phyloP scores from a whole-genome alignment of 75 land plant genomes.

The Chamaecyparis obtusa region DNA sequence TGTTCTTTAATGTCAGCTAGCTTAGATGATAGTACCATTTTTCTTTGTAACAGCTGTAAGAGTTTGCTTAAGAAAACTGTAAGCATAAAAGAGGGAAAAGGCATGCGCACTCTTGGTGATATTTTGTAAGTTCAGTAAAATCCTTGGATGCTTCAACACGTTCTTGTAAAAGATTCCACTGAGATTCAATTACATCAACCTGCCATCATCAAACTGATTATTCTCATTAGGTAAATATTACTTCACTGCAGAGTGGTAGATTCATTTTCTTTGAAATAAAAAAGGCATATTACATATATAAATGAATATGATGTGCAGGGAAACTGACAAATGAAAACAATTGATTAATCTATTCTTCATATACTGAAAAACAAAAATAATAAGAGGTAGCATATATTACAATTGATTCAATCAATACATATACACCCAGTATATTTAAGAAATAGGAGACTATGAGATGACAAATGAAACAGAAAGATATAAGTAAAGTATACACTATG shows the following conservation, averaged over 20 bases:
- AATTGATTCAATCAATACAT: no score
- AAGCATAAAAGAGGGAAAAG: conserved; percentile 1
- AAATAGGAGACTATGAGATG: not conserved
- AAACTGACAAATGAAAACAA: not conserved
- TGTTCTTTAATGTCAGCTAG: not conserved
- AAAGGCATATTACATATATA: not conserved
- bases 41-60: not conserved
- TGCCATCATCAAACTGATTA: conserved; percentile 25
- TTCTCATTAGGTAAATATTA: not conserved
- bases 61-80: not conserved
- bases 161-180: conserved; percentile 96
- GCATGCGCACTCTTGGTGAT: conserved; percentile 94
- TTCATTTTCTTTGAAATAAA: not conserved
- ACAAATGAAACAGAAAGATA: not conserved
- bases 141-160: conserved; percentile 91
- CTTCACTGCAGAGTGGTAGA: not conserved
- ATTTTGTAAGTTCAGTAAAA: conserved; percentile 92
- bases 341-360: not conserved
- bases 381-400: not conserved
- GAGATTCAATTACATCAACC: conserved; percentile 99
- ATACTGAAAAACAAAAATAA: not conserved
- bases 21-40: not conserved
- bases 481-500: not conserved
- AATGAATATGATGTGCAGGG: not conserved
- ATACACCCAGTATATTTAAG: not conserved